These are phyloP conservation scores for Mycena epipterygia DNA, from an alignment of 768 basidiomycete species.

Conservation along the genomic window DNA sequence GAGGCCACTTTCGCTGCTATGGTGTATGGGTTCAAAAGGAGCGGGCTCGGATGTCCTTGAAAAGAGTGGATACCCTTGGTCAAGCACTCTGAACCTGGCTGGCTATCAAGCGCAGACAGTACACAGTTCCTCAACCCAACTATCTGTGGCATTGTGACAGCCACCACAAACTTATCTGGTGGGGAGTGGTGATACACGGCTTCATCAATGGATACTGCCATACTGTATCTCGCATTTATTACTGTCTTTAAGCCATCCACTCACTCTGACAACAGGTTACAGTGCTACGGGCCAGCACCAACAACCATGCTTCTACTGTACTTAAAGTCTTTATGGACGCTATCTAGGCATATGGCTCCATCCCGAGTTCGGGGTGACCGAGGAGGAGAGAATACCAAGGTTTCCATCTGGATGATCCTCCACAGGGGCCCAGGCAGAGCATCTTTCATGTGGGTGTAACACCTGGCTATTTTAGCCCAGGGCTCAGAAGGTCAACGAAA, in stretches of 20 bases:
- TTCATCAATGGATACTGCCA: background rate
- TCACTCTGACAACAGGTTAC: background rate
- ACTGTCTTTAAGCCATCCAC: background rate
- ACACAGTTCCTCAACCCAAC: background rate
- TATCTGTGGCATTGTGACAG: background rate
- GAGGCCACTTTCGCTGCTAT: background rate
- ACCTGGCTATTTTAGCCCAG: too few relatives aligned
- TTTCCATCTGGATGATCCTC: slow-evolving; percentile 45
- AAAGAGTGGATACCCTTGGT: background rate
- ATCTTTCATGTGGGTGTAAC: too few relatives aligned
- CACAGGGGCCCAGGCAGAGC: slow-evolving; percentile 38
- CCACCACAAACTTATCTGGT: background rate
- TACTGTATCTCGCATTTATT: background rate
- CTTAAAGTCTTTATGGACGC: slow-evolving; percentile 34
- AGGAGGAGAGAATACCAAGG: slow-evolving; percentile 44
- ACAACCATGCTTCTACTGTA: slow-evolving; percentile 29
- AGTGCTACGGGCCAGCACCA: slow-evolving; percentile 30
- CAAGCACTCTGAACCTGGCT: background rate
- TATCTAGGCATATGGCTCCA: slow-evolving; percentile 18
- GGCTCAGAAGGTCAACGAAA: too few relatives aligned
- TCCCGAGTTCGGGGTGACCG: slow-evolving; percentile 37
- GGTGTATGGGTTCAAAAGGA: background rate
- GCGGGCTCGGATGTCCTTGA: background rate
- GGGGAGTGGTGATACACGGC: background rate
- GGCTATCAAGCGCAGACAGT: background rate